phyloP scores from a whole-genome alignment of 2,329 filamentous ascomycete species.

The Fusarium falciforme region DNA sequence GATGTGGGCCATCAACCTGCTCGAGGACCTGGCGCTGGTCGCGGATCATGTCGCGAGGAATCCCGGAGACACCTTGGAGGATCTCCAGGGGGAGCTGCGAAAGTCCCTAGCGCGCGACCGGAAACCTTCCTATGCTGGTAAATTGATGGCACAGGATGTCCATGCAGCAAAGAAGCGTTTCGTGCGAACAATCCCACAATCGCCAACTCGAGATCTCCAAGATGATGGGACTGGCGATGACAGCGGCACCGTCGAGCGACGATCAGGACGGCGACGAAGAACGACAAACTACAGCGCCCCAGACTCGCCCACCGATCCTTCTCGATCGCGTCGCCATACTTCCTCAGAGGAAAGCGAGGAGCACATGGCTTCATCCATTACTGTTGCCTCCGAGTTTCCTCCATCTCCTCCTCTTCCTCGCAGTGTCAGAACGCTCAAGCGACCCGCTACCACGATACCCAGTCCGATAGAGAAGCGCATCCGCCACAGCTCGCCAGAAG shows the following conservation, averaged over 20 bases:
- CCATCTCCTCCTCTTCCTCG: constrained; percentile 41
- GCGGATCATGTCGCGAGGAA: constrained; percentile 44
- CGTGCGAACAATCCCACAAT: constrained; percentile 35
- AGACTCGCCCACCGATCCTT: constrained; percentile 30
- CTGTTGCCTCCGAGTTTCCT: constrained; percentile 41
- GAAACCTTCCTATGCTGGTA: constrained; percentile 45
- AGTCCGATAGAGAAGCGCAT: constrained; percentile 38
- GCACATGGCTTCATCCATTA: constrained; percentile 42
- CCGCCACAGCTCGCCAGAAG: constrained; percentile 42
- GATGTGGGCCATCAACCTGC: constrained; percentile 45
- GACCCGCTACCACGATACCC: constrained; percentile 34
- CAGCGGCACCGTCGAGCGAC: constrained; percentile 29
- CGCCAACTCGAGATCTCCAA: constrained; percentile 31
- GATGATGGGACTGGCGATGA: constrained; percentile 33
- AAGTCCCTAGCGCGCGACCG: constrained; percentile 44
- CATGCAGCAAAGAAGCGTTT: constrained; percentile 46
- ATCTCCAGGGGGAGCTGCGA: constrained; percentile 41
- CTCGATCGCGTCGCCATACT: constrained; percentile 29
- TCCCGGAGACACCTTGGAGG: constrained; percentile 40
- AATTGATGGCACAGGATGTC: constrained; percentile 45
- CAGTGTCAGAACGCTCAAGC: constrained; percentile 37
- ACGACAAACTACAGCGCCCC: constrained; percentile 35
- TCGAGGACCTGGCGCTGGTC: constrained; percentile 45
- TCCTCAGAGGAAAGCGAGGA: constrained; percentile 42
- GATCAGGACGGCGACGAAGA: constrained; percentile 37